Evolutionary conservation across 2,329 filamentous ascomycete genomes (phyloP).

Genomic region (Xylariaceae sp.): DNA sequence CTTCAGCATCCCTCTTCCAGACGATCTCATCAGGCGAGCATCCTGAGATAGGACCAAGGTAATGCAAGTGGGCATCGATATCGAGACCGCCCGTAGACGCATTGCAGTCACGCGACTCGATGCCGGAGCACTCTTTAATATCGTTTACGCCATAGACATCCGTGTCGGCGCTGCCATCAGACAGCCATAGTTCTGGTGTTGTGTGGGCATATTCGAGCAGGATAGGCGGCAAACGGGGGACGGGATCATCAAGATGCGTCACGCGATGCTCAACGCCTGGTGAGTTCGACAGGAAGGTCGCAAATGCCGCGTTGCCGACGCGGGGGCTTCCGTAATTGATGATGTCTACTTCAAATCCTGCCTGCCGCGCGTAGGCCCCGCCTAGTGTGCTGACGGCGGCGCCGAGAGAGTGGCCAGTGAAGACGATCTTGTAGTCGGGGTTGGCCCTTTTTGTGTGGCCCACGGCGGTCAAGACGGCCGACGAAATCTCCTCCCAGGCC

Average conservation of each 20-base stretch:
- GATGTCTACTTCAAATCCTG: conserved; percentile 46
- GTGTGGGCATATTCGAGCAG: conserved; percentile 58
- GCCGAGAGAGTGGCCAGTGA: conserved; percentile 66
- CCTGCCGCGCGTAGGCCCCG: conserved; percentile 47
- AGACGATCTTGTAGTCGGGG: conserved; percentile 48
- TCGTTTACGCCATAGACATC: conserved; percentile 36
- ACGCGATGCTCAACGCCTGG: conserved; percentile 53
- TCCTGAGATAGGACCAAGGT: conserved; percentile 41
- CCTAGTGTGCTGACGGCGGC: conserved; percentile 58
- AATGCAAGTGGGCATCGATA: conserved; percentile 41
- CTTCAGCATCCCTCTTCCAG: conserved; percentile 23
- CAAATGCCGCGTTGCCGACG: conserved; percentile 53
- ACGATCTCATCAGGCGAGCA: conserved; percentile 33
- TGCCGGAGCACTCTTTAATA: conserved; percentile 45
- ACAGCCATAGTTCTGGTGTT: conserved; percentile 64
- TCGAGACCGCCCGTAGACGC: conserved; percentile 43
- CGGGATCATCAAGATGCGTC: conserved; percentile 61
- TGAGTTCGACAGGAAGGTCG: conserved; percentile 48
- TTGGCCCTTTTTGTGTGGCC: conserved; percentile 38
- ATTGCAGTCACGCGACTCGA: conserved; percentile 42
- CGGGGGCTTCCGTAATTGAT: conserved; percentile 65
- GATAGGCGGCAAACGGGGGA: conserved; percentile 61
- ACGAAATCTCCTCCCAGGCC: conserved; percentile 52
- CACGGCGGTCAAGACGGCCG: conserved; percentile 39
- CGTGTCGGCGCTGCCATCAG: conserved; percentile 31